phyloP scores from a whole-genome alignment of 495 filamentous ascomycete species.

The Talaromyces trachyspermus region DNA sequence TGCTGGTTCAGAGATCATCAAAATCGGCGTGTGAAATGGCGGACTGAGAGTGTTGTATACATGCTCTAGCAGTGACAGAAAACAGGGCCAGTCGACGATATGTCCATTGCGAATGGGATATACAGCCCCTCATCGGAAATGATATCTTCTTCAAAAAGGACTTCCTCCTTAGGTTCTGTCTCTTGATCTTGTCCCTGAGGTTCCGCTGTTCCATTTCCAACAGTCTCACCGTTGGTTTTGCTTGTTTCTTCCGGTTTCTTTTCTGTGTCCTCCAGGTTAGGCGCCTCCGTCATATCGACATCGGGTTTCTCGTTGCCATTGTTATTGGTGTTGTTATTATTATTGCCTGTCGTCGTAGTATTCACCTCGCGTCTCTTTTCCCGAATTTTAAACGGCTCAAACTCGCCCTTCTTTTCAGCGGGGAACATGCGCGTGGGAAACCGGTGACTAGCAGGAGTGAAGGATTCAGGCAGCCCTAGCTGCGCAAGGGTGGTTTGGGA shows the following conservation, averaged over 20 bases:
- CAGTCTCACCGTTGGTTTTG: neutral
- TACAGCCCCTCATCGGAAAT: slow-evolving; percentile 83
- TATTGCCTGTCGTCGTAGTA: slow-evolving; percentile 20
- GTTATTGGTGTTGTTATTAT: slow-evolving; percentile 8
- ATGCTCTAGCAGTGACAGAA: slow-evolving; percentile 83
- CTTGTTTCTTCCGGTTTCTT: slow-evolving; percentile 7
- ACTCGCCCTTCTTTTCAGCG: slow-evolving; percentile 69
- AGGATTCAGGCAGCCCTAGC: slow-evolving; percentile 82
- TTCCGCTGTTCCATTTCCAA: neutral
- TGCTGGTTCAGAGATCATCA: slow-evolving; percentile 76
- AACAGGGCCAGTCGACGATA: slow-evolving; percentile 81
- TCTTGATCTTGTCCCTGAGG: slow-evolving; percentile 14
- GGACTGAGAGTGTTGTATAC: slow-evolving; percentile 81
- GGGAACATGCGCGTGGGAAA: slow-evolving; percentile 92
- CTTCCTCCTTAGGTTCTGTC: slow-evolving; percentile 33
- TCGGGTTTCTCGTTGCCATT: slow-evolving; percentile 28
- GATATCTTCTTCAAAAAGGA: slow-evolving; percentile 76
- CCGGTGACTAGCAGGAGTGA: slow-evolving; percentile 74
- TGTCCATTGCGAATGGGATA: slow-evolving; percentile 80
- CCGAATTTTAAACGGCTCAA: slow-evolving; percentile 73
- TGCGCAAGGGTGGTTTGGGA: slow-evolving; percentile 91
- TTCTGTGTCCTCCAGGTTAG: slow-evolving; percentile 9
- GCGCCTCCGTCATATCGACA: slow-evolving; percentile 40
- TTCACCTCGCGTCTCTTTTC: slow-evolving; percentile 55
- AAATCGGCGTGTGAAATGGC: slow-evolving; percentile 86